Percentiles rank a stretch among this genome's conserved stretches.
These are phyloP conservation scores for Saccharum officinarum DNA, from an alignment of 176 grass and related monocot species.

Conservation along the genomic window DNA sequence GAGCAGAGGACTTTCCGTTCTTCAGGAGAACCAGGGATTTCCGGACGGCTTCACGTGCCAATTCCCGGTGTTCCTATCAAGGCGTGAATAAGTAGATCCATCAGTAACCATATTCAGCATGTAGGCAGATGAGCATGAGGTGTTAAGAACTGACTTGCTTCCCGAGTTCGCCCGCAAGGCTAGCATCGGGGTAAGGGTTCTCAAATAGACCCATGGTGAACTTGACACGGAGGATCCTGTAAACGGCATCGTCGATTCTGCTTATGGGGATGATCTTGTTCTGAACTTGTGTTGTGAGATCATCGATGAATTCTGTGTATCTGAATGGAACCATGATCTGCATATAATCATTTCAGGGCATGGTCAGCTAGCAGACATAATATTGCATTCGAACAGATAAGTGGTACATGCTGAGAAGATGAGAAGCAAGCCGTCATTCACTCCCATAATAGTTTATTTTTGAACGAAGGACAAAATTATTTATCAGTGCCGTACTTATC, in stretches of 20 bases:
- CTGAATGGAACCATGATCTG: conserved; percentile 76
- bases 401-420: not conserved
- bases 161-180: conserved; percentile 53
- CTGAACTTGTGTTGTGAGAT: conserved; percentile 58
- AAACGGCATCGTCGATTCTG: conserved; percentile 73
- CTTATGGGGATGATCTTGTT: conserved; percentile 69
- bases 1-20: conserved; percentile 53
- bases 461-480: not conserved
- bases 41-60: conserved; percentile 71
- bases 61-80: conserved; percentile 59
- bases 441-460: not conserved
- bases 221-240: conserved; percentile 77
- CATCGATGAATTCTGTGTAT: conserved; percentile 63
- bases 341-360: conserved; percentile 5
- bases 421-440: not conserved
- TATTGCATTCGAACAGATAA: not conserved
- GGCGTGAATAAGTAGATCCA: not conserved
- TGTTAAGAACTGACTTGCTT: conserved; percentile 42
- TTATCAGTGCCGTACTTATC: not conserved
- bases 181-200: conserved; percentile 50
- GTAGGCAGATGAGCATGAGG: too few species aligned
- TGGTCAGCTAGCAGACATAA: not conserved
- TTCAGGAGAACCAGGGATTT: conserved; percentile 78
- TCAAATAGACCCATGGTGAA: conserved; percentile 82
- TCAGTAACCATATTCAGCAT: not conserved